Percentiles rank a stretch among this genome's conserved stretches.
Conservation (phyloP, 2,329 filamentous ascomycete genomes). For the Daldinia sp. region DNA sequence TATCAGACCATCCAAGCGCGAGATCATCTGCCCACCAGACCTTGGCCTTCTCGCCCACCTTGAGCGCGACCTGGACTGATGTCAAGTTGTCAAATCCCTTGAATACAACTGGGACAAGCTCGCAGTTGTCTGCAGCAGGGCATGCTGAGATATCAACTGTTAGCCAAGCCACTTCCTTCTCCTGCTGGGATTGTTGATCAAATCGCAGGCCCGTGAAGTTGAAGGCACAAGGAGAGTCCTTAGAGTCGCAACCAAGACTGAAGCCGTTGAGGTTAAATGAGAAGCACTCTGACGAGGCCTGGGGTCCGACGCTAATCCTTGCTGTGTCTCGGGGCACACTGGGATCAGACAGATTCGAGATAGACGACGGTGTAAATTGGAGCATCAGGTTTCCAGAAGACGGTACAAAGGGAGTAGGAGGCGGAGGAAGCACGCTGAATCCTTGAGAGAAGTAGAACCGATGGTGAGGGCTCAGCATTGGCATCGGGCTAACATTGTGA, state of each 20-base stretch:
- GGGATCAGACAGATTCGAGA: conserved; percentile 39
- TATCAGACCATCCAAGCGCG: conserved; percentile 58
- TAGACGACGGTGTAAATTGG: conserved; percentile 48
- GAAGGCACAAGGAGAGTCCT: conserved; percentile 46
- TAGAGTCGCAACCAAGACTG: conserved; percentile 49
- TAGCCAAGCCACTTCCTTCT: conserved; percentile 37
- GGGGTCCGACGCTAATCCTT: conserved; percentile 46
- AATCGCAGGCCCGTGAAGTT: conserved; percentile 49
- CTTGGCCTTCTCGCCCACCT: conserved; percentile 53
- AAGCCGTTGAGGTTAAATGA: conserved; percentile 48
- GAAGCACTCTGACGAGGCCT: conserved; percentile 45
- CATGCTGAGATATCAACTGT: conserved; percentile 46
- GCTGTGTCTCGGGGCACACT: conserved; percentile 37
- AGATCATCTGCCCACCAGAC: conserved; percentile 63
- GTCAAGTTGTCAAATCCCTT: conserved; percentile 46
- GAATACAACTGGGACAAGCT: conserved; percentile 43
- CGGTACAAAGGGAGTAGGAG: conserved; percentile 41
- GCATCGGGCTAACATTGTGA: conserved; percentile 40
- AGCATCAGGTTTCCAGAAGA: conserved; percentile 51
- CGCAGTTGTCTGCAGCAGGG: conserved; percentile 37
- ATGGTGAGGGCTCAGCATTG: conserved; percentile 50
- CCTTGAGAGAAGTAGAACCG: conserved; percentile 49
- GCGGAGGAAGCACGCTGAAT: conserved; percentile 44
- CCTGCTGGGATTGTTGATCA: conserved; percentile 35
- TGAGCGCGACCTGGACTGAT: conserved; percentile 56